phyloP scores from a whole-genome alignment of 768 basidiomycete genomes.

The Lentinula sp. region DNA sequence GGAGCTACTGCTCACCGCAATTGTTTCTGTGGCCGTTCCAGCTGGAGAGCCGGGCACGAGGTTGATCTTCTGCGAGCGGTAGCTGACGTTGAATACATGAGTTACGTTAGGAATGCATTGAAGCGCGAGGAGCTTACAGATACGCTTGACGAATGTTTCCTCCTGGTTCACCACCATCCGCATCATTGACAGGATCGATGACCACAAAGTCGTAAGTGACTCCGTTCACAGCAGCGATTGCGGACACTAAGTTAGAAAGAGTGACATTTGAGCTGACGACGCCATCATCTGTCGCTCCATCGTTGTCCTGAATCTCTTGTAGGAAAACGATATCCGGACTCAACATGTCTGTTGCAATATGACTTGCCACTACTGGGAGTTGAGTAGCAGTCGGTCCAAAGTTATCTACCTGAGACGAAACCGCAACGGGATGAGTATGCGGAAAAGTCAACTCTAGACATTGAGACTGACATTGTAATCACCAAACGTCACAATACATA shows the following conservation, averaged over 20 bases:
- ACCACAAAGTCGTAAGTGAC: conserved; percentile 43
- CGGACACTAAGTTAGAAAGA: conserved; percentile 38
- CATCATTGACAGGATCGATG: conserved; percentile 44
- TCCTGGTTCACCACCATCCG: conserved; percentile 57
- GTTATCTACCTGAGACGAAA: conserved; percentile 42
- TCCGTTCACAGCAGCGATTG: conserved; percentile 36
- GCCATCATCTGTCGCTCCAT: conserved; percentile 46
- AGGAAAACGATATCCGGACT: conserved; percentile 56
- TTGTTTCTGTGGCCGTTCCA: conserved; percentile 43
- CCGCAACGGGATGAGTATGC: not conserved
- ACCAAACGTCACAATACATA: conserved; percentile 45
- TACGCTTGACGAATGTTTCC: conserved; percentile 60
- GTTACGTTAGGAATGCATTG: not conserved
- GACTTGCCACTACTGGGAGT: conserved; percentile 41
- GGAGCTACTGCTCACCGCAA: conserved; percentile 23
- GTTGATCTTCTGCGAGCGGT: conserved; percentile 42
- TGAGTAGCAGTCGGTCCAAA: conserved; percentile 43
- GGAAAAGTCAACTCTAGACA: not conserved
- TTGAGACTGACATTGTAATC: conserved; percentile 47
- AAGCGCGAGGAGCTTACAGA: conserved; percentile 27
- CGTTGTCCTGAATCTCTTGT: conserved; percentile 61
- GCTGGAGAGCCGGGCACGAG: conserved; percentile 38
- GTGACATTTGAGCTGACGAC: conserved; percentile 48
- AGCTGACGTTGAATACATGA: conserved; percentile 19
- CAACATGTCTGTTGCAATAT: conserved; percentile 42